phyloP scores from a whole-genome alignment of 345 rosid genomes.

The Lepidium africanum region DNA sequence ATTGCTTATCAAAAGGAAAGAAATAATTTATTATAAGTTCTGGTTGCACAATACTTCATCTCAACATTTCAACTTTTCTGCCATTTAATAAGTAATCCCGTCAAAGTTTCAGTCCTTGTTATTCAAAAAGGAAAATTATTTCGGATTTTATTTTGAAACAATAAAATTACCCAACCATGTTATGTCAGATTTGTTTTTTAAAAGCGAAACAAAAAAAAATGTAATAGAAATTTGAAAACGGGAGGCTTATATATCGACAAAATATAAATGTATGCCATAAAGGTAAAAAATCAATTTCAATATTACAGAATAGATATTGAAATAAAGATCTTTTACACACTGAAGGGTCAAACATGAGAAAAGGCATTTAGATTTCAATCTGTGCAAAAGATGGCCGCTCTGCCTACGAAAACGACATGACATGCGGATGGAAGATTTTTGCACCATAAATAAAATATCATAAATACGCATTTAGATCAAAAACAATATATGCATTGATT shows the following conservation, averaged over 20 bases:
- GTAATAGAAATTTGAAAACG: not conserved
- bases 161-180: not conserved
- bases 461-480: no score
- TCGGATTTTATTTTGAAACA: no score
- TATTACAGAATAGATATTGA: constrained; percentile 10
- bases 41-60: not conserved
- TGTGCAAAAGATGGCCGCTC: constrained; percentile 33
- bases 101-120: no score
- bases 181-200: not conserved
- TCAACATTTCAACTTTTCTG: not conserved
- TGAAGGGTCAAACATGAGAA: constrained; percentile 8
- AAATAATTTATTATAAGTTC: no score
- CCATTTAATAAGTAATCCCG: no score
- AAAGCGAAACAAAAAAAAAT: no score
- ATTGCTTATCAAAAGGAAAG: no score
- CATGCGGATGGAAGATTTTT: constrained; percentile 33
- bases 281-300: constrained; percentile 18
- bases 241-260: no score
- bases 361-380: constrained; percentile 8
- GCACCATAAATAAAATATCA: not conserved
- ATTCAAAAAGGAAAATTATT: no score
- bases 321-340: constrained; percentile 6
- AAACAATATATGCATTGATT: not conserved
- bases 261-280: constrained; percentile 13
- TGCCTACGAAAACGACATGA: constrained; percentile 23